Evolutionary conservation across 306 rosid genomes (phyloP).

Genomic region (Sesbania bispinosa): DNA sequence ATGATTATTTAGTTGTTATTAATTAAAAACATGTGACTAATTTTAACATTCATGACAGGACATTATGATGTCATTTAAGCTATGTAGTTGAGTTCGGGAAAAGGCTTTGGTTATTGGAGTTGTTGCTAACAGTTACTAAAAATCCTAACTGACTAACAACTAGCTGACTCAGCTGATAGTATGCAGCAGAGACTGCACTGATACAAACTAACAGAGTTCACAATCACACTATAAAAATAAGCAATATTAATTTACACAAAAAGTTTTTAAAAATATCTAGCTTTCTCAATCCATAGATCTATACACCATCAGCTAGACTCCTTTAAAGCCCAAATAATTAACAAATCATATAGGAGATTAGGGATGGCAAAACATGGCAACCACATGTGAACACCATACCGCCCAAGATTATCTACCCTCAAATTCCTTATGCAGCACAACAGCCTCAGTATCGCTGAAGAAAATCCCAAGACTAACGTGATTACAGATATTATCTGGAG

Average conservation of each 20-base stretch:
- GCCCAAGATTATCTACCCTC: neutral
- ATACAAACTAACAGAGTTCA: neutral
- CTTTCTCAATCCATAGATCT: constrained; percentile 18
- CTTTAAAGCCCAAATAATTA: constrained; percentile 3
- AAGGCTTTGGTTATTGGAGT: too few relatives aligned
- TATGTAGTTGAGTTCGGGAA: too few relatives aligned
- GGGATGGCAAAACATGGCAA: constrained; percentile 6
- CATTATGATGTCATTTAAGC: too few relatives aligned
- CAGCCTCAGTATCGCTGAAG: constrained; percentile 4
- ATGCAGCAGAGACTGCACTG: neutral
- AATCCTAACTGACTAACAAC: neutral
- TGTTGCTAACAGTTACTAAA: neutral
- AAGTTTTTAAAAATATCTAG: neutral
- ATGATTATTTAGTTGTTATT: too few relatives aligned
- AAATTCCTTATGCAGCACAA: constrained; percentile 1
- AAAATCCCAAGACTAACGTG: neutral
- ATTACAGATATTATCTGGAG: neutral
- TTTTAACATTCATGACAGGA: too few relatives aligned
- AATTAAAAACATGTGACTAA: too few relatives aligned
- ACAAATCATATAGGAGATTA: neutral
- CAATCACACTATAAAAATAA: neutral
- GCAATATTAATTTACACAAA: neutral
- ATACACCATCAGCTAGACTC: constrained; percentile 3
- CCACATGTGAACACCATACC: neutral
- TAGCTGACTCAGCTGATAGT: neutral